These are phyloP conservation scores for Serendipita indica DNA, from an alignment of 768 basidiomycete species.

Conservation along the genomic window DNA sequence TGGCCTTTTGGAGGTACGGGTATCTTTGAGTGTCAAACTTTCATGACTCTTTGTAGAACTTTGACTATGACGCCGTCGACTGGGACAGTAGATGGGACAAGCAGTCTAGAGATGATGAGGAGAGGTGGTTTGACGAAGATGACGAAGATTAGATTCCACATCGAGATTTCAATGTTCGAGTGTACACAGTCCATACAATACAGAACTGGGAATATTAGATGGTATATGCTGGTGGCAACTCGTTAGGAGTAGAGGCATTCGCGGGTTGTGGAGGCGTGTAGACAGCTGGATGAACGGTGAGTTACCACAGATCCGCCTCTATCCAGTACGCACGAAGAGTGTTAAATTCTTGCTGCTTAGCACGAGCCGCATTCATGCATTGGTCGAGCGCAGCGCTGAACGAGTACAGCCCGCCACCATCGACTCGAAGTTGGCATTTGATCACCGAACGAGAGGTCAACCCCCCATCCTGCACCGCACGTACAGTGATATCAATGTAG, in stretches of 20 bases:
- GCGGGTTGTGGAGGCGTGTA: background rate
- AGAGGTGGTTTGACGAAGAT: conserved; percentile 17
- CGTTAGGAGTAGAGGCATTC: background rate
- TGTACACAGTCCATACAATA: background rate
- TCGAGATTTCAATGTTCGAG: background rate
- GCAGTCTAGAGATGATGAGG: conserved; percentile 14
- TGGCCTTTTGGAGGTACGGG: conserved; percentile 13
- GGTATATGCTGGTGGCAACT: background rate
- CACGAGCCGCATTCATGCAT: background rate
- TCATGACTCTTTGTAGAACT: conserved; percentile 7
- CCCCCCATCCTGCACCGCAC: conserved; percentile 52
- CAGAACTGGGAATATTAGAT: background rate
- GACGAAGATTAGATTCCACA: conserved; percentile 11
- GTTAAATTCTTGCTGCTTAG: background rate
- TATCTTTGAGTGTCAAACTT: background rate
- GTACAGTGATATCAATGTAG: conserved; percentile 49
- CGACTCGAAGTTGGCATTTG: background rate
- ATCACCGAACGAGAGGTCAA: conserved; percentile 33
- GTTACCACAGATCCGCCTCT: background rate
- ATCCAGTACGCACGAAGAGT: conserved; percentile 1
- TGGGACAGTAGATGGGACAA: conserved; percentile 15
- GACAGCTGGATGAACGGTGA: background rate
- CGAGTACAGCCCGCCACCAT: background rate
- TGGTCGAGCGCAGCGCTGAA: background rate
- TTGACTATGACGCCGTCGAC: conserved; percentile 16